Evolutionary conservation across 495 filamentous ascomycete species (phyloP).

Genomic region (Achaetomiella virescens): DNA sequence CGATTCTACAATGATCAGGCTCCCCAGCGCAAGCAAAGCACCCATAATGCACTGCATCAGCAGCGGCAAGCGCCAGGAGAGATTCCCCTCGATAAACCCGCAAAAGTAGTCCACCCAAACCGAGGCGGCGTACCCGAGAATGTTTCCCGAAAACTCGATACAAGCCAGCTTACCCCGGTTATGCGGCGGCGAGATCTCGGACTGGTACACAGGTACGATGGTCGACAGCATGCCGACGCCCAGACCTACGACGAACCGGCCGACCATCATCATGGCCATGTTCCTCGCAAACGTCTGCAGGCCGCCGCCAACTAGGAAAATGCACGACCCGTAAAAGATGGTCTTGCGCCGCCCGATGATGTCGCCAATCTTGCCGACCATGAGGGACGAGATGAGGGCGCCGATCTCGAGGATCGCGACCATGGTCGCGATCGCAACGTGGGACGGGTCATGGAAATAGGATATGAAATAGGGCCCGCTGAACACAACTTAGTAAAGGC

Average conservation of each 20-base stretch:
- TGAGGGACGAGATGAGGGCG: slow-evolving; percentile 80
- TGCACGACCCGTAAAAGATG: slow-evolving; percentile 86
- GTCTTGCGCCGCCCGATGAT: slow-evolving; percentile 84
- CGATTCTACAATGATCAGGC: slow-evolving; percentile 90
- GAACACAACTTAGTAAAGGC: slow-evolving; percentile 14
- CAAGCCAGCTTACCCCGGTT: slow-evolving; percentile 93
- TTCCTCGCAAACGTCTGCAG: slow-evolving; percentile 74
- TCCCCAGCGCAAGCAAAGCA: slow-evolving; percentile 71
- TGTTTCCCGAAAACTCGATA: slow-evolving; percentile 97
- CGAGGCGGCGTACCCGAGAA: slow-evolving; percentile 87
- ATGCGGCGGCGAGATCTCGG: slow-evolving; percentile 94
- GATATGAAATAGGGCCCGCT: slow-evolving; percentile 82
- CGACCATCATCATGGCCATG: slow-evolving; percentile 88
- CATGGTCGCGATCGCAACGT: slow-evolving; percentile 85
- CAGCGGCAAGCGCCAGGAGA: slow-evolving; percentile 86
- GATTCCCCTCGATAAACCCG: slow-evolving; percentile 76
- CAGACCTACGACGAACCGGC: slow-evolving; percentile 84
- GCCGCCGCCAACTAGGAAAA: slow-evolving; percentile 87
- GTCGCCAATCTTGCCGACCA: slow-evolving; percentile 87
- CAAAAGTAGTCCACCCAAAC: slow-evolving; percentile 99
- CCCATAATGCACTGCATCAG: slow-evolving; percentile 96
- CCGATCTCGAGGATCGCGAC: slow-evolving; percentile 94
- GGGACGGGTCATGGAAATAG: slow-evolving; percentile 84
- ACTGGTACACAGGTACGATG: slow-evolving; percentile 97
- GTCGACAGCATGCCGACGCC: slow-evolving; percentile 93